phyloP scores from a whole-genome alignment of 306 rosid species.

The Medicago lupulina region DNA sequence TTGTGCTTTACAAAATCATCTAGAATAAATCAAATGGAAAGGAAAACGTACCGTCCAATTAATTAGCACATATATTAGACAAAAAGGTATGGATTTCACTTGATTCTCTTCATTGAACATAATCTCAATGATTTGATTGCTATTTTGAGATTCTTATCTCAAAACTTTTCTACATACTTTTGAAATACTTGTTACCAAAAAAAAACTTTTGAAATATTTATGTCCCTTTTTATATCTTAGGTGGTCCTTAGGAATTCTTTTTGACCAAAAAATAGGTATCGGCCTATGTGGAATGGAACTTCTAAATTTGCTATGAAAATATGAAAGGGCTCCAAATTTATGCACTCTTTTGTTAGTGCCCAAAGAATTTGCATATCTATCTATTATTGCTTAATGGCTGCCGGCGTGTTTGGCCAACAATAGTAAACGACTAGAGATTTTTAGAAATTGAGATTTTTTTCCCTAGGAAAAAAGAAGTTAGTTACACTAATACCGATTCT shows the following conservation, averaged over 20 bases:
- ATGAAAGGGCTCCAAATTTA: neutral
- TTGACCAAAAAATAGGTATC: neutral
- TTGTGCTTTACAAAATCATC: constrained; percentile 23
- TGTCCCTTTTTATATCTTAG: neutral
- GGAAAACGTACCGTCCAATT: neutral
- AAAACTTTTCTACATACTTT: too few relatives aligned
- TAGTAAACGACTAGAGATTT: too few relatives aligned
- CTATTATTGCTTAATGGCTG: too few relatives aligned
- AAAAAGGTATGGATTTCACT: constrained; percentile 2
- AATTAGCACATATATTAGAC: neutral
- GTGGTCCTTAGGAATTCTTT: neutral
- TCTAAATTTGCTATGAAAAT: too few relatives aligned
- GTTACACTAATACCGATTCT: too few relatives aligned
- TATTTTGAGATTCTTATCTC: constrained; percentile 36
- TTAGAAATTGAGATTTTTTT: too few relatives aligned
- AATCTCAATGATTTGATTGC: constrained; percentile 33
- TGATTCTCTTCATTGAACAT: constrained; percentile 41
- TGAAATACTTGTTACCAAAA: too few relatives aligned
- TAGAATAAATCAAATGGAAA: constrained; percentile 30
- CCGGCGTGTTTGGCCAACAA: too few relatives aligned
- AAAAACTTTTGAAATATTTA: too few relatives aligned
- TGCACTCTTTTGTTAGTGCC: too few relatives aligned
- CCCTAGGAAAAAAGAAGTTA: too few relatives aligned
- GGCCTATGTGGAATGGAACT: neutral
- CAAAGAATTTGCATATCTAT: too few relatives aligned